Evolutionary conservation across 495 filamentous ascomycete genomes (phyloP).

Genomic region (Hypoxylon cercidicola): DNA sequence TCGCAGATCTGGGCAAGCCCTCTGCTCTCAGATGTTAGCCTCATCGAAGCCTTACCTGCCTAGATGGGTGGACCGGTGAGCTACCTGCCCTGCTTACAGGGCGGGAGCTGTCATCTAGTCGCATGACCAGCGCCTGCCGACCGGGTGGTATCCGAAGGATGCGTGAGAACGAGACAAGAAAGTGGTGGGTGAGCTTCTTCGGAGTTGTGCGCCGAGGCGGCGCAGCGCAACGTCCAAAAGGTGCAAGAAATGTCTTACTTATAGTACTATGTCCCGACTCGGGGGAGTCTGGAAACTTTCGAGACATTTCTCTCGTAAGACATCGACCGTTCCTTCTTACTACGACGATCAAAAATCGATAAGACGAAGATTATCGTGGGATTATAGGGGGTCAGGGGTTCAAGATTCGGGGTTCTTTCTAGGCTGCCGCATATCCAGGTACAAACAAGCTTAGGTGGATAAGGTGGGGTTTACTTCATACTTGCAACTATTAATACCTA

Average conservation of each 20-base stretch:
- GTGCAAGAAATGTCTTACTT: not conserved
- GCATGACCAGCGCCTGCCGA: slow-evolving; percentile 28
- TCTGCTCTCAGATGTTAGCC: slow-evolving; percentile 28
- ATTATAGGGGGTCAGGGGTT: no score
- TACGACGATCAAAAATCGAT: no score
- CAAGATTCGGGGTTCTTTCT: no score
- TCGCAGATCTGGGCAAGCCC: slow-evolving; percentile 29
- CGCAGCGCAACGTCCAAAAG: slow-evolving; percentile 17
- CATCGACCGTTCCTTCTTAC: no score
- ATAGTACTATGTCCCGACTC: not conserved
- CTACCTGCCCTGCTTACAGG: slow-evolving; percentile 18
- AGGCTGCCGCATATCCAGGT: not conserved
- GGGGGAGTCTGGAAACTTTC: no score
- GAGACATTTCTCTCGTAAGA: no score
- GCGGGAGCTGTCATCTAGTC: slow-evolving; percentile 30
- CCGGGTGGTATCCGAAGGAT: slow-evolving; percentile 28
- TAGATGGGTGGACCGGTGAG: slow-evolving; percentile 35
- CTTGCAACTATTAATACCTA: slow-evolving; percentile 5
- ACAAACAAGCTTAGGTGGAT: slow-evolving; percentile 4
- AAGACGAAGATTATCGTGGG: no score
- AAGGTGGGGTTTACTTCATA: slow-evolving; percentile 20
- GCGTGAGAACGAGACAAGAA: slow-evolving; percentile 28
- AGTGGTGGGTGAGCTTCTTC: slow-evolving; percentile 4
- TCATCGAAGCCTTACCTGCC: slow-evolving; percentile 43
- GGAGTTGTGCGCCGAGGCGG: slow-evolving; percentile 29